Percentiles rank a stretch among this genome's conserved stretches.
phyloP scores from a whole-genome alignment of 2,329 filamentous ascomycete species.

The Aspergillus fumigatiaffinis region DNA sequence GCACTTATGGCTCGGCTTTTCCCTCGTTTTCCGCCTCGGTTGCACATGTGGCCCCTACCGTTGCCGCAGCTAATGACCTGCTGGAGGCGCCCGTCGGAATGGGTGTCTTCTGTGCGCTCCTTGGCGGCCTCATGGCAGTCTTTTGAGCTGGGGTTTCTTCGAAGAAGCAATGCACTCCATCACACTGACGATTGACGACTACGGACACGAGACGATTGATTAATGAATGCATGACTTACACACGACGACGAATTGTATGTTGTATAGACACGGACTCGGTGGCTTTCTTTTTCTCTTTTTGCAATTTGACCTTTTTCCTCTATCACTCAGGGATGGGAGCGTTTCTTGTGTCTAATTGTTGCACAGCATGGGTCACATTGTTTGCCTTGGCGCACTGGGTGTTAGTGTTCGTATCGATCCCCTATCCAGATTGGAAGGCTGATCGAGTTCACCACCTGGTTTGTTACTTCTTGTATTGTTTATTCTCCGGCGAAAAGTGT shows the following conservation, averaged over 20 bases:
- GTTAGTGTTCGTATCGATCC: neutral
- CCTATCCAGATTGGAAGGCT: neutral
- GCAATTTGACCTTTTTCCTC: neutral
- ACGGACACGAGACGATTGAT: neutral
- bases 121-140: constrained; percentile 17
- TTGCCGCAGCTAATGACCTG: constrained; percentile 14
- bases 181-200: neutral
- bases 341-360: neutral
- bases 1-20: neutral
- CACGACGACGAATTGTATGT: neutral
- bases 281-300: neutral
- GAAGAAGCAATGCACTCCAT: constrained; percentile 7
- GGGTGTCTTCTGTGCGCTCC: constrained; percentile 19
- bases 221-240: neutral
- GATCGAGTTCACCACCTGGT: neutral
- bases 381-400: neutral
- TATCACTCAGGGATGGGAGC: neutral
- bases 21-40: constrained; percentile 4
- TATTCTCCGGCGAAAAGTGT: neutral
- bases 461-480: neutral
- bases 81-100: constrained; percentile 11
- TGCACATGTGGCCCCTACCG: constrained; percentile 16
- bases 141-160: constrained; percentile 11
- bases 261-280: neutral
- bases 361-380: neutral